A percentile compares a stretch with the other conserved stretches of the same genome.
Evolutionary conservation across 2,329 filamentous ascomycete genomes (phyloP).

Genomic region (Colletotrichum lentis): DNA sequence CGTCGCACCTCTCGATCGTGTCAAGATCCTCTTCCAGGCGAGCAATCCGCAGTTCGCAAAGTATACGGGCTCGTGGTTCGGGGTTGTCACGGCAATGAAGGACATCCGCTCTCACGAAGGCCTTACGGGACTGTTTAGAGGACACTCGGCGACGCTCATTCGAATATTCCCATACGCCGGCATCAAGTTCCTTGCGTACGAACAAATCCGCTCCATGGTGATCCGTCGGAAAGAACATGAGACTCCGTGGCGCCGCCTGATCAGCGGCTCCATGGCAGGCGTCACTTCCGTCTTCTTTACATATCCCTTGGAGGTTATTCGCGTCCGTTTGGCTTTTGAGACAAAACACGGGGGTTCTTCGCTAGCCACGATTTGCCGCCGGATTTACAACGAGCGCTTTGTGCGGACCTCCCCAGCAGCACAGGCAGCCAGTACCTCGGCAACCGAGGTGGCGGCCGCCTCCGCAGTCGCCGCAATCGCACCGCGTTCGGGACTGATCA

Average conservation of each 20-base stretch:
- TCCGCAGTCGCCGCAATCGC: constrained; percentile 55
- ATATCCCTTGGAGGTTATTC: constrained; percentile 91
- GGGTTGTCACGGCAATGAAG: constrained; percentile 80
- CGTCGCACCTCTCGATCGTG: constrained; percentile 93
- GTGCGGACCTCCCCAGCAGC: constrained; percentile 47
- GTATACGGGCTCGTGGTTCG: constrained; percentile 89
- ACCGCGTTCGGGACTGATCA: constrained; percentile 75
- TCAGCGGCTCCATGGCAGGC: constrained; percentile 79
- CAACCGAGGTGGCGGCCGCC: constrained; percentile 54
- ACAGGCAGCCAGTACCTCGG: constrained; percentile 49
- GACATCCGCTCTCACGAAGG: constrained; percentile 85
- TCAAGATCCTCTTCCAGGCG: constrained; percentile 98
- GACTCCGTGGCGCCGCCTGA: constrained; percentile 77
- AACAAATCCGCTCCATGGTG: constrained; percentile 84
- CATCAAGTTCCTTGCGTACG: constrained; percentile 98
- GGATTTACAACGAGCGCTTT: constrained; percentile 84
- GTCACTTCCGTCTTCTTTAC: constrained; percentile 95
- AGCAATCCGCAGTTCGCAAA: constrained; percentile 93
- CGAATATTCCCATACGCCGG: constrained; percentile 97
- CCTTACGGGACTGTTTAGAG: constrained; percentile 80
- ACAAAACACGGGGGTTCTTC: constrained; percentile 80
- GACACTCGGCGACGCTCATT: constrained; percentile 91
- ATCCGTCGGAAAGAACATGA: constrained; percentile 79
- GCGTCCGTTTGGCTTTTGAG: constrained; percentile 93
- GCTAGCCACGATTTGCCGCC: constrained; percentile 77